Evolutionary conservation across 345 rosid species (phyloP).

Genomic region (rapeseed (Brassica napus)): Da-Ae NC_063443.1:11368001-11368500

Average conservation of each 20-base stretch:
- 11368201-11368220: no score
- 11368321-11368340: not conserved
- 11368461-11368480: no score
- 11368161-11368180: not conserved
- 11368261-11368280: not conserved
- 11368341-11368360: not conserved
- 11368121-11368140: not conserved
- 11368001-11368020: not conserved
- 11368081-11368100: not conserved
- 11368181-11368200: no score
- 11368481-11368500: no score
- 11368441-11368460: not conserved
- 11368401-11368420: not conserved
- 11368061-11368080: not conserved
- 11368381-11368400: not conserved
- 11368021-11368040: not conserved
- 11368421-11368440: not conserved
- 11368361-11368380: not conserved
- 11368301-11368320: no score
- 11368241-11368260: no score
- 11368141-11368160: not conserved
- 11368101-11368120: not conserved
- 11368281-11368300: no score
- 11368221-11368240: no score
- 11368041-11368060: not conserved